phyloP scores from a whole-genome alignment of 192 early-diverging fungal species.

The Coemansia sp. region DNA sequence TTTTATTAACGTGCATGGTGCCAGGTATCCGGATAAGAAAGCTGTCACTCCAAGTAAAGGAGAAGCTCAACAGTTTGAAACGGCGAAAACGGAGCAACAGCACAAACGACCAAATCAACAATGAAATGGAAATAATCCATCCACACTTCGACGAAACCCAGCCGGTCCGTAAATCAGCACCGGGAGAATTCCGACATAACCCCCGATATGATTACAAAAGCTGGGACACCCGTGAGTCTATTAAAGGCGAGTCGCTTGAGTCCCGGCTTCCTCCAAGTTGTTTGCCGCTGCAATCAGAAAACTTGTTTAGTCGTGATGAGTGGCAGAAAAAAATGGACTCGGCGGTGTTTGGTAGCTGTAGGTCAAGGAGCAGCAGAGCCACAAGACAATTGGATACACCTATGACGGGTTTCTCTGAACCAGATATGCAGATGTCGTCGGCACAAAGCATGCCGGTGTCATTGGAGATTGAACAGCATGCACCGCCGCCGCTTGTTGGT shows the following conservation, averaged over 20 bases:
- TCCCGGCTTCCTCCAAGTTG: not conserved
- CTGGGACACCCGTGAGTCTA: not conserved
- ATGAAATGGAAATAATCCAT: conserved; percentile 3
- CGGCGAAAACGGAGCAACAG: conserved; percentile 29
- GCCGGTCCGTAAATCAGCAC: not conserved
- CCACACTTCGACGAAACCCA: conserved; percentile 8
- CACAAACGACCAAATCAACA: not conserved
- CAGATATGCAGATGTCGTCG: not conserved
- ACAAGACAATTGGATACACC: not conserved
- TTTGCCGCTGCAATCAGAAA: not conserved
- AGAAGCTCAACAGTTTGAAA: conserved; percentile 23
- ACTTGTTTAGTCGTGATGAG: conserved; percentile 32
- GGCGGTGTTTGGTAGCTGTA: conserved; percentile 42
- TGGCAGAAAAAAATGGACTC: conserved; percentile 26
- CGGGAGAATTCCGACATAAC: conserved; percentile 7
- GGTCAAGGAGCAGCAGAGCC: not conserved
- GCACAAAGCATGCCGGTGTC: not conserved
- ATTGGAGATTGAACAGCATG: not conserved
- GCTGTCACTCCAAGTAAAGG: conserved; percentile 39
- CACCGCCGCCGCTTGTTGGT: not conserved
- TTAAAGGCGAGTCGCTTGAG: not conserved
- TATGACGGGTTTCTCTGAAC: not conserved
- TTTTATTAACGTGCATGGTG: conserved; percentile 7
- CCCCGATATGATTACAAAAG: not conserved
- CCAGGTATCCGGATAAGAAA: conserved; percentile 36